Percentiles rank a stretch among this genome's conserved stretches.
Conservation (phyloP, 768 basidiomycete genomes). For the Pulveroboletus sp. region DNA sequence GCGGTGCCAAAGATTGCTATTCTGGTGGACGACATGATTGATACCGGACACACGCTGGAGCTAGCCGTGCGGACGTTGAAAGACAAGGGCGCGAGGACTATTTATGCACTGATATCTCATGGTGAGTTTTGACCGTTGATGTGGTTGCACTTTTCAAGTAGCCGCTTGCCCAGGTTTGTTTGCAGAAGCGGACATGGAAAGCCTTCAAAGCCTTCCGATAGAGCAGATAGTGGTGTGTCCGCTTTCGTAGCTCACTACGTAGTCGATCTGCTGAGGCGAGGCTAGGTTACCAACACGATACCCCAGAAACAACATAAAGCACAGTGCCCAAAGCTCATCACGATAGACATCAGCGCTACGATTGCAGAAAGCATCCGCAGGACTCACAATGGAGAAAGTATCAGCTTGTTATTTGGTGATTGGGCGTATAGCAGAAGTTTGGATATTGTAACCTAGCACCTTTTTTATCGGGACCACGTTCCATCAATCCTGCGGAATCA, state of each 20-base stretch:
- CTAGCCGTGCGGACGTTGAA: constrained; percentile 81
- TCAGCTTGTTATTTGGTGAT: constrained; percentile 82
- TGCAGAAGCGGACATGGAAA: constrained; percentile 66
- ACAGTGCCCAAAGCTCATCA: constrained; percentile 70
- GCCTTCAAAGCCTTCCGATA: constrained; percentile 68
- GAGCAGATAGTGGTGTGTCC: constrained; percentile 75
- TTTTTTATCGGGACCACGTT: neutral
- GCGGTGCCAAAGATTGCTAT: constrained; percentile 64
- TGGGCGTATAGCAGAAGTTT: constrained; percentile 51
- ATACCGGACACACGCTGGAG: constrained; percentile 85
- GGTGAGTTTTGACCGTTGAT: constrained; percentile 42
- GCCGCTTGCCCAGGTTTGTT: constrained; percentile 54
- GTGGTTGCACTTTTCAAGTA: constrained; percentile 2
- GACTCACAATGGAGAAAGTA: constrained; percentile 92
- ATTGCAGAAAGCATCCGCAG: constrained; percentile 95
- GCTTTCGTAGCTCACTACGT: neutral
- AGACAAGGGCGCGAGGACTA: constrained; percentile 83
- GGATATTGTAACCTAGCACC: constrained; percentile 24
- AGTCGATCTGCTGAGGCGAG: constrained; percentile 4
- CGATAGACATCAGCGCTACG: constrained; percentile 86
- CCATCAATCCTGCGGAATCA: neutral
- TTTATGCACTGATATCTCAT: constrained; percentile 89
- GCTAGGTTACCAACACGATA: constrained; percentile 90
- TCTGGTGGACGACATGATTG: constrained; percentile 98
- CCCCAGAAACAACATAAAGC: constrained; percentile 70